These are phyloP conservation scores for Grifola frondosa DNA, from an alignment of 1,284 basidiomycete genomes.

Conservation along the genomic window DNA sequence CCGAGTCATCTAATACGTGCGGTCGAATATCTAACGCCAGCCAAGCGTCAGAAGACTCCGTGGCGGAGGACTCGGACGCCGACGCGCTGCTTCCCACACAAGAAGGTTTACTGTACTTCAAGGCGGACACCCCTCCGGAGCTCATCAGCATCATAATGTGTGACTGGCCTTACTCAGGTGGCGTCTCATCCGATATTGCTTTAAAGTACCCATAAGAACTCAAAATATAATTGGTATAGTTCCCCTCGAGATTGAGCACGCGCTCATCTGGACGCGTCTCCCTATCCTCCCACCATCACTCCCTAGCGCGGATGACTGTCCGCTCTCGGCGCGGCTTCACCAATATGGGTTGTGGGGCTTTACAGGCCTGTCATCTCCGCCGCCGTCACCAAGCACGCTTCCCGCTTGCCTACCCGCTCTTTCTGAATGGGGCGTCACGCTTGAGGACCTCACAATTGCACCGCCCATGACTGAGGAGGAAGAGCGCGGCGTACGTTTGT, in stretches of 20 bases:
- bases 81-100: too few species aligned
- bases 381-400: slow-evolving; percentile 64
- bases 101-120: too few species aligned
- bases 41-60: neutral
- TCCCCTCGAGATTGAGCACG: slow-evolving; percentile 71
- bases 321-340: slow-evolving; percentile 50
- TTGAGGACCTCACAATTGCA: slow-evolving; percentile 57
- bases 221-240: too few species aligned
- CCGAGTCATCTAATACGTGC: neutral
- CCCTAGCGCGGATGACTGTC: slow-evolving; percentile 42
- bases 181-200: slow-evolving; percentile 10
- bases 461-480: slow-evolving; percentile 50
- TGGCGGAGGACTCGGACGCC: slow-evolving; percentile 22
- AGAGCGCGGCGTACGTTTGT: slow-evolving; percentile 47
- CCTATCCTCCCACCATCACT: slow-evolving; percentile 58
- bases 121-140: slow-evolving; percentile 53
- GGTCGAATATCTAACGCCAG: neutral
- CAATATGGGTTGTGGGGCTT: slow-evolving; percentile 80
- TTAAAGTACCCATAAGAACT: too few species aligned
- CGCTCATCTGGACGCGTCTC: slow-evolving; percentile 71
- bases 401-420: slow-evolving; percentile 57
- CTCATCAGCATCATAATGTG: slow-evolving; percentile 74
- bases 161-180: slow-evolving; percentile 84
- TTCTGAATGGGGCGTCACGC: slow-evolving; percentile 66
- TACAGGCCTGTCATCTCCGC: slow-evolving; percentile 56